Evolutionary conservation across 768 basidiomycete species (phyloP).

Genomic region (Suillus luteus): DNA sequence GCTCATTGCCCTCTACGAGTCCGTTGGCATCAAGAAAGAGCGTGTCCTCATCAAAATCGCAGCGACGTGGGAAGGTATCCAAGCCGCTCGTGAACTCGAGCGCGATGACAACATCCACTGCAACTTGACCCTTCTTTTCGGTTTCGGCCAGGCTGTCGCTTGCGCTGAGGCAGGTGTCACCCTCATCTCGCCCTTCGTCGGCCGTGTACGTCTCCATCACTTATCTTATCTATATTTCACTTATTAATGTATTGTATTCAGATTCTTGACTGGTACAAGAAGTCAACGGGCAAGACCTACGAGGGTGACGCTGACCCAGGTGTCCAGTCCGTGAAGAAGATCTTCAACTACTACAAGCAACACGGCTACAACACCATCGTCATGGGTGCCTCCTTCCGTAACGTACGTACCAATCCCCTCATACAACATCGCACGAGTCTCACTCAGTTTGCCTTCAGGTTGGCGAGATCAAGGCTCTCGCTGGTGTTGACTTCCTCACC

Average conservation of each 20-base stretch:
- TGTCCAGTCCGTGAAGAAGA: constrained; percentile 92
- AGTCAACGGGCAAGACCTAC: constrained; percentile 82
- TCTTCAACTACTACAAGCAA: constrained; percentile 99
- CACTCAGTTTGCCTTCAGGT: constrained; percentile 41
- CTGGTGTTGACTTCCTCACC: constrained; percentile 97
- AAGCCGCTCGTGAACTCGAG: constrained; percentile 96
- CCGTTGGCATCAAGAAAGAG: constrained; percentile 90
- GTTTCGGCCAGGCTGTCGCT: constrained; percentile 97
- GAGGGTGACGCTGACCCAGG: constrained; percentile 93
- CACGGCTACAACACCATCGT: constrained; percentile 98
- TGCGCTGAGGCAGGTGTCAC: constrained; percentile 98
- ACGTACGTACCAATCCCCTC: constrained; percentile 53
- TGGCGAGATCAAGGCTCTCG: constrained; percentile 92
- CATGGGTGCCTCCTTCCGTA: constrained; percentile 99
- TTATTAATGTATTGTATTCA: constrained; percentile 30
- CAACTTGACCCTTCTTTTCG: constrained; percentile 98
- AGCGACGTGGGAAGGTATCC: constrained; percentile 99
- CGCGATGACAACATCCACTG: constrained; percentile 92
- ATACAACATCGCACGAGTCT: constrained; percentile 8
- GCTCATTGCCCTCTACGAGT: constrained; percentile 92
- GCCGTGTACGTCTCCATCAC: constrained; percentile 65
- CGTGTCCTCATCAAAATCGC: constrained; percentile 99
- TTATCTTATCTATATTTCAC: constrained; percentile 16
- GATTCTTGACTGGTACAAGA: constrained; percentile 99
- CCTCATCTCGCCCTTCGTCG: constrained; percentile 99